Conservation (phyloP, 2,329 filamentous ascomycete species). For the Botryotinia calthae region DNA sequence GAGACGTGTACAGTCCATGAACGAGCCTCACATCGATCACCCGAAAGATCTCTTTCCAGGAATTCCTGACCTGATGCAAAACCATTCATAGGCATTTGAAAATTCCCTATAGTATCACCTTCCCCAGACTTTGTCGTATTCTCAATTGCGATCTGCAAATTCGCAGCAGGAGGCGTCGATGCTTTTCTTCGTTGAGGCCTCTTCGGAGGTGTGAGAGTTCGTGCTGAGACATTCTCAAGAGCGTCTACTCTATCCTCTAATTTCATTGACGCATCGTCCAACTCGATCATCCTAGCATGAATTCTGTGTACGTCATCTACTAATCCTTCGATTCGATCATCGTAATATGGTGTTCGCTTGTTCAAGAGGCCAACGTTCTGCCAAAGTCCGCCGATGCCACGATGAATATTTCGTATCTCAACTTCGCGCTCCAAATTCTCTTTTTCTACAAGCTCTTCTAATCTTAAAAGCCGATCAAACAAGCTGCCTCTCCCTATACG, state of each 20-base stretch:
- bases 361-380: conserved; percentile 49
- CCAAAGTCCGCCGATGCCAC: conserved; percentile 54
- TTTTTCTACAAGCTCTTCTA: conserved; percentile 54
- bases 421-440: conserved; percentile 50
- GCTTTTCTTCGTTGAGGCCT: conserved; percentile 32
- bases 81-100: conserved; percentile 5
- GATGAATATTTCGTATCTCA: conserved; percentile 55
- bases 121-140: conserved; percentile 21
- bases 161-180: conserved; percentile 33
- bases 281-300: conserved; percentile 36
- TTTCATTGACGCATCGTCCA: conserved; percentile 39
- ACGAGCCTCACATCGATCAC: conserved; percentile 36
- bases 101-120: neutral
- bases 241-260: conserved; percentile 37
- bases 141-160: conserved; percentile 19
- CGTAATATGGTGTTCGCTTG: conserved; percentile 49
- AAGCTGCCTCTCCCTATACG: conserved; percentile 32
- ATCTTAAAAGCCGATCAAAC: conserved; percentile 40
- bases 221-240: conserved; percentile 28
- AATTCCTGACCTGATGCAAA: conserved; percentile 27
- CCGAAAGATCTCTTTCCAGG: conserved; percentile 28
- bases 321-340: conserved; percentile 54
- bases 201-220: conserved; percentile 5
- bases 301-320: conserved; percentile 42
- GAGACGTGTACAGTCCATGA: conserved; percentile 61